Evolutionary conservation across 108 stramenopile species (phyloP).

Genomic region (Poteriospumella lacustris): DNA sequence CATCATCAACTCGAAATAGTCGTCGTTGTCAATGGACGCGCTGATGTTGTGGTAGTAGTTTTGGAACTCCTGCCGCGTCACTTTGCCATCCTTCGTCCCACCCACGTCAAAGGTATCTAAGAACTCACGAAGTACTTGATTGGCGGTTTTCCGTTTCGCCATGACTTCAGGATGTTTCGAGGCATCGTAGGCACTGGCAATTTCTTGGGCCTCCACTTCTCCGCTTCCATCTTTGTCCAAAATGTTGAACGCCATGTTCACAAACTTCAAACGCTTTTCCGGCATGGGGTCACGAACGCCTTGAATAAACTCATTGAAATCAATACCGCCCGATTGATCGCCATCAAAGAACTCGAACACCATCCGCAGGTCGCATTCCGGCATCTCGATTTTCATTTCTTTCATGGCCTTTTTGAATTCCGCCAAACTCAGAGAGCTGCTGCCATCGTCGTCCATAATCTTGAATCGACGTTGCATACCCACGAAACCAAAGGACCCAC

Average conservation of each 20-base stretch:
- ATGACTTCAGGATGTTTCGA: constrained; percentile 29
- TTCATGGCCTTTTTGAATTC: constrained; percentile 32
- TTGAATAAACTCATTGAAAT: constrained; percentile 28
- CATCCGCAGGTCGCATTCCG: constrained; percentile 6
- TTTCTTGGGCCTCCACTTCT: constrained; percentile 1
- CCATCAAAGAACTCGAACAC: constrained; percentile 19
- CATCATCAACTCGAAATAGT: constrained; percentile 55
- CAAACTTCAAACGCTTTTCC: background rate
- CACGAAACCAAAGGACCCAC: constrained; percentile 46
- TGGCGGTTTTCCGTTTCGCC: constrained; percentile 31
- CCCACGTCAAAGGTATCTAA: constrained; percentile 49
- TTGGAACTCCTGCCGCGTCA: constrained; percentile 42
- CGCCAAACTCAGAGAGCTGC: background rate
- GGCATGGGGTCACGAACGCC: constrained; percentile 15
- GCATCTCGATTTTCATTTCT: constrained; percentile 20
- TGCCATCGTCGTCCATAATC: constrained; percentile 30
- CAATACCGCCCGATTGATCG: background rate
- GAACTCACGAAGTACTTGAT: constrained; percentile 39
- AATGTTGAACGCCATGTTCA: background rate
- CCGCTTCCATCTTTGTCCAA: constrained; percentile 27
- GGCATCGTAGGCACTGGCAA: constrained; percentile 14
- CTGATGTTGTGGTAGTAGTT: constrained; percentile 47
- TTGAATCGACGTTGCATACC: constrained; percentile 29
- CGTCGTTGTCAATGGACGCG: constrained; percentile 45
- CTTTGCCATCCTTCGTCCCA: constrained; percentile 41